Evolutionary conservation across 2,329 filamentous ascomycete genomes (phyloP), one percentile per base, ranked within the genome.

Genomic region (Sphaerostilbella broomeana): DNA sequence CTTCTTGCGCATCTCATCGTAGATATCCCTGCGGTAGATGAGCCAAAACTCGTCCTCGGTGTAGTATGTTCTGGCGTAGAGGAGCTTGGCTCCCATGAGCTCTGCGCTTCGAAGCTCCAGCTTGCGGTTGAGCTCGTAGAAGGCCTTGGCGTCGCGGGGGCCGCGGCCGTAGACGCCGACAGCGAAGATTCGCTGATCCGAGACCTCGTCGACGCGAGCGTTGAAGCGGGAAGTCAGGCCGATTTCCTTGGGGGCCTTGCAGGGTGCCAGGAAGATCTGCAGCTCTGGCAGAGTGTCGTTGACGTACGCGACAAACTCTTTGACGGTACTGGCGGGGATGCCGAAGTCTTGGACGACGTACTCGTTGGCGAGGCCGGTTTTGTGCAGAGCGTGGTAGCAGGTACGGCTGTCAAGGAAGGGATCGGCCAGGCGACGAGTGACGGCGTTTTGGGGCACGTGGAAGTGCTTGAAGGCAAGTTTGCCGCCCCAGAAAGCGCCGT

Each of bases 61-160:
- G 51, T 73, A 73, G 53, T 72, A 75, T 0, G 70, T 70, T 38
- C 74, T 70, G 5, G 72, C 71, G 49, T 77, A 77, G 6, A 77
- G 51, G 64, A 70, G 72, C 53, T 75, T 75, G 61, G 70, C 70
- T 11, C 73, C 73, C 6, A 68, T 63, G 24, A 75, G 60, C 25
- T 71, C 64, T 2, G 61, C 60, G 4, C 74, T 56, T 20, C 62
- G 68, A 40, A 60, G 56, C 52, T 76, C 72, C 2, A 77, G 55
- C 17, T 63, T 62, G 11, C 68, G 63, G 46, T 76, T 75, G 38
- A 65, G 61, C 6, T 55, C 48, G 17, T 72, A 57, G 51, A 72
- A 75, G 11, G 52, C 52, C 28, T 60, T 50, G 12, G 56, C 53
- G 20, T 56, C 52, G 19, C 49, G 49, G 6, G 64, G 62, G 0